phyloP scores from a whole-genome alignment of 129 eudicot genomes.

The Scalesia atractyloides region DNA sequence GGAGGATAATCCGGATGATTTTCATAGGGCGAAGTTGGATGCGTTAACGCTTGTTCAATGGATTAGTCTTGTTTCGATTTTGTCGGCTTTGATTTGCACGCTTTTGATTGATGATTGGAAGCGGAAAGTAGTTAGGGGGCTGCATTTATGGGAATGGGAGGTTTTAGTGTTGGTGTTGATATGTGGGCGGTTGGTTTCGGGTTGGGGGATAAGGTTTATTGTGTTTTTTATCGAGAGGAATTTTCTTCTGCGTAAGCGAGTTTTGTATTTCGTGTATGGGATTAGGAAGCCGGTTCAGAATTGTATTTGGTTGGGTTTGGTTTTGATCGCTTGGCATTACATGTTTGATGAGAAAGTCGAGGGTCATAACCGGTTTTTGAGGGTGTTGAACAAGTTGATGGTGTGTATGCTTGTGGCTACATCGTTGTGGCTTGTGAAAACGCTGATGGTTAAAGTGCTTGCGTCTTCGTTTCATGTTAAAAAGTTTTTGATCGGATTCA shows the following conservation, averaged over 20 bases:
- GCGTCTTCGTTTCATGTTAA: conserved; percentile 91
- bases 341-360: conserved; percentile 65
- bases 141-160: conserved; percentile 83
- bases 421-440: conserved; percentile 69
- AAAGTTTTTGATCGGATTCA: conserved; percentile 85
- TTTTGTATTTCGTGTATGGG: conserved; percentile 79
- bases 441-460: conserved; percentile 78
- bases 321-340: conserved; percentile 72
- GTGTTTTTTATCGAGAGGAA: conserved; percentile 78
- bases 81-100: conserved; percentile 45
- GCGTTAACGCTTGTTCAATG: conserved; percentile 53
- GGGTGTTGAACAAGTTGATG: conserved; percentile 55
- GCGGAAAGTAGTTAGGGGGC: conserved; percentile 42
- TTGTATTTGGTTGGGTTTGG: conserved; percentile 78
- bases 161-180: conserved; percentile 75
- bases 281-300: conserved; percentile 68
- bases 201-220: conserved; percentile 63
- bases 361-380: conserved; percentile 45
- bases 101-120: conserved; percentile 46
- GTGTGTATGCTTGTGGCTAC: conserved; percentile 65
- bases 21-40: conserved; percentile 43
- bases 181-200: conserved; percentile 81
- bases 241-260: conserved; percentile 63
- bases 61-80: conserved; percentile 51
- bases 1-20: conserved; percentile 73